Conservation (phyloP, 768 basidiomycete species). For the Arthromyces matolae region DNA sequence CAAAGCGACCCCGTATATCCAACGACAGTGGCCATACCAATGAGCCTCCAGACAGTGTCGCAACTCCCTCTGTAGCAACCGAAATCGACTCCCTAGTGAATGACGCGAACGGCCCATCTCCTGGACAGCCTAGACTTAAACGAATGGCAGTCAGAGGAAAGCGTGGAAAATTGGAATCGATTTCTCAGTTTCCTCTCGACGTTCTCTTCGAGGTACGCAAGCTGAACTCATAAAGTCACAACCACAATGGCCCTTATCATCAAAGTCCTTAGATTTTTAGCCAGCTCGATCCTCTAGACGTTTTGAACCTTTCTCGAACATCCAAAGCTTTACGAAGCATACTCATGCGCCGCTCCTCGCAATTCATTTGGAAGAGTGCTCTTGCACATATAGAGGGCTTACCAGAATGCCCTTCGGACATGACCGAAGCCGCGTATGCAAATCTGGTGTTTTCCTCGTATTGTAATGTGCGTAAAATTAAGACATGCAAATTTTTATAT, state of each 20-base stretch:
- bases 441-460: conserved; percentile 17
- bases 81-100: no score
- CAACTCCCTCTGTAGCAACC: no score
- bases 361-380: conserved; percentile 21
- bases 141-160: no score
- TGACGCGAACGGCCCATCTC: no score
- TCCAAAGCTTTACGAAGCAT: conserved; percentile 12
- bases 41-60: no score
- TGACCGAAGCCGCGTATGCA: conserved; percentile 26
- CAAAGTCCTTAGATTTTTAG: no score
- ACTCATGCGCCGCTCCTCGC: conserved; percentile 16
- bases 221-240: no score
- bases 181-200: not conserved
- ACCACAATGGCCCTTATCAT: no score
- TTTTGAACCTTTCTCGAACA: conserved; percentile 21
- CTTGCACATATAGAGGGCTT: conserved; percentile 15
- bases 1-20: no score
- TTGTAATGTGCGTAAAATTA: conserved; percentile 18
- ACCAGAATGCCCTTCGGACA: conserved; percentile 22
- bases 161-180: not conserved
- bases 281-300: no score
- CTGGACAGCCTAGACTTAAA: no score
- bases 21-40: no score
- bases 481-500: not conserved
- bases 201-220: not conserved